Percentiles rank a stretch among this genome's conserved stretches.
These are phyloP conservation scores for Ulvella scutata DNA, from an alignment of 139 green algal species.

Conservation along the genomic window DNA sequence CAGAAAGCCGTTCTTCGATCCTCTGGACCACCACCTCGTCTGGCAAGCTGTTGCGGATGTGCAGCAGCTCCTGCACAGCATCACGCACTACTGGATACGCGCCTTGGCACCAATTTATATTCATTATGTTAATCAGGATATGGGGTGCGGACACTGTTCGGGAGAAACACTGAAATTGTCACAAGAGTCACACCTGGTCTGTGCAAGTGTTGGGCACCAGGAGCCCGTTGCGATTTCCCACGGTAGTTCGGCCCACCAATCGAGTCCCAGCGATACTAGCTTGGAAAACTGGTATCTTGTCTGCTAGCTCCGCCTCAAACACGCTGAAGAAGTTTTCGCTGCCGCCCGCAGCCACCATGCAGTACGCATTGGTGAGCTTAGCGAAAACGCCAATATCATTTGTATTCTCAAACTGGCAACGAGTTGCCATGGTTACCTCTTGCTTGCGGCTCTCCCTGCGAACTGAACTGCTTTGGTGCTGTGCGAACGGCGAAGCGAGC, in stretches of 20 bases:
- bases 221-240: slow-evolving; percentile 95
- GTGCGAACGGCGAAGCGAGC: no score
- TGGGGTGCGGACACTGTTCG: no score
- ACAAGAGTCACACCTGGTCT: slow-evolving; percentile 53
- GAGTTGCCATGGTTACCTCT: slow-evolving; percentile 39
- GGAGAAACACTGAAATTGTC: no score
- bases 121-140: no score
- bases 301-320: slow-evolving; percentile 90
- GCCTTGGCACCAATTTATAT: no score
- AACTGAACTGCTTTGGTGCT: background rate
- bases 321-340: slow-evolving; percentile 98
- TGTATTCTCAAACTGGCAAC: slow-evolving; percentile 86
- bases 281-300: slow-evolving; percentile 96
- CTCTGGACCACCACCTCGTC: slow-evolving; percentile 95
- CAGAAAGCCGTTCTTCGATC: slow-evolving; percentile 92
- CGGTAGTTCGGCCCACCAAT: slow-evolving; percentile 82
- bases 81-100: background rate
- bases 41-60: slow-evolving; percentile 93
- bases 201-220: slow-evolving; percentile 83
- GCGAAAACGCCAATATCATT: slow-evolving; percentile 96
- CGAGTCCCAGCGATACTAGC: slow-evolving; percentile 79
- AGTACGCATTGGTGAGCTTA: slow-evolving; percentile 92
- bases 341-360: slow-evolving; percentile 69
- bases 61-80: slow-evolving; percentile 65
- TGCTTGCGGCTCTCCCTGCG: background rate